Base-by-base conservation (phyloP, 2,329 filamentous ascomycete species). In the Alternaria hordeiaustralica region DNA sequence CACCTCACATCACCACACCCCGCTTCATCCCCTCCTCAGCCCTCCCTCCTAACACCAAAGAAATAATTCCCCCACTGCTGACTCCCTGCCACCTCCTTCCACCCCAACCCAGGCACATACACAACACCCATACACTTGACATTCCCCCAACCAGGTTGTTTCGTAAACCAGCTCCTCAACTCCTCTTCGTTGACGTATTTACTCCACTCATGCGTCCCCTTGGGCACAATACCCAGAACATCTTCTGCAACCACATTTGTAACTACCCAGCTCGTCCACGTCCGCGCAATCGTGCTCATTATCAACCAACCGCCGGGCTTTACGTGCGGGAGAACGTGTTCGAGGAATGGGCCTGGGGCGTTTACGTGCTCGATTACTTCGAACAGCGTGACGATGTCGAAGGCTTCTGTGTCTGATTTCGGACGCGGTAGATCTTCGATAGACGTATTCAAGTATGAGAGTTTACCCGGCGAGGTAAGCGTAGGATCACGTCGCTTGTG, bases 41-140 rank as follows among this genome's bases (percentile, higher is more conserved):
- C 21, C 49, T 60, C 71, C 77, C 84, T 90, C 81, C 90, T 88
- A 46, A 97, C 89, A 9, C 88, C 96, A 79, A 97, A 97, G 80
- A 99, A 98, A 82, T 98, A 99, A 80, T 99, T 99, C 10, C 95
- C 95, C 75, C 93, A 88, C 75, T 88, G 89, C 83, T 98, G 95
- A 73, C 93, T 92, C 3, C 93, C 92, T 23, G 82, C 79, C 5
- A 97, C 89, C 78, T 93, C 88, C 82, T 87, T 94, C 96, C 96
- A 98, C 4, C 96, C 96, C 47, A 97, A 61, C 0, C 93, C 94
- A 0, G 96, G 96, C 58, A 98, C 86, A 83, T 97, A 99, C 51
- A 97, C 85, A 9, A 97, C 93, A 1, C 96, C 96, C 85, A 92
- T 89, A 66, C 90, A 86, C 74, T 83, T 82, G 43, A 85, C 85